These are phyloP conservation scores for Alternaria angustiovoidea DNA, from an alignment of 2,329 filamentous ascomycete species.

Conservation along the genomic window DNA sequence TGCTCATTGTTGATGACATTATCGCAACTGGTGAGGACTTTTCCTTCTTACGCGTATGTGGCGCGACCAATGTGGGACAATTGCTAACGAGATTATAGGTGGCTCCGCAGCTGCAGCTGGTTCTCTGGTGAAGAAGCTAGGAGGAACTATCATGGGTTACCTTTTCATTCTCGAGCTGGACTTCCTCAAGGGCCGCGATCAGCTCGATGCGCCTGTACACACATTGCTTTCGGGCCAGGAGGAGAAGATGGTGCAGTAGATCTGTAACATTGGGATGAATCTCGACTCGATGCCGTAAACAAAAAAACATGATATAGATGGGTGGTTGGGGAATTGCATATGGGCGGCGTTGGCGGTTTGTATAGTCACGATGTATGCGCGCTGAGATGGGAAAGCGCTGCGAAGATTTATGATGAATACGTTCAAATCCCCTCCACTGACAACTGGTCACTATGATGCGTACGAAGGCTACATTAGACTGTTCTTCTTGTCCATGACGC, in stretches of 20 bases:
- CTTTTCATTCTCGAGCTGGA: slow-evolving; percentile 96
- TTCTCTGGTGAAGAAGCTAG: slow-evolving; percentile 83
- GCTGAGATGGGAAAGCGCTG: not conserved
- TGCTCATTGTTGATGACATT: slow-evolving; percentile 95
- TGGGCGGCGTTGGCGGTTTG: slow-evolving; percentile 29
- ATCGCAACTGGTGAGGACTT: slow-evolving; percentile 86
- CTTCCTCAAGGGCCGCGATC: slow-evolving; percentile 89
- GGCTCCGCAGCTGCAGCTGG: slow-evolving; percentile 90
- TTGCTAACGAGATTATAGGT: slow-evolving; percentile 62
- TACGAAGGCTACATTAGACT: not conserved
- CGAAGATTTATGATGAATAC: slow-evolving; percentile 1
- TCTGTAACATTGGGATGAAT: not conserved
- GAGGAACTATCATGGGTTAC: slow-evolving; percentile 85
- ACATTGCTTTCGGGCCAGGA: slow-evolving; percentile 78
- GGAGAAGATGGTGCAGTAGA: slow-evolving; percentile 36
- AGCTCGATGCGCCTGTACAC: slow-evolving; percentile 83
- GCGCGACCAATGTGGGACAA: not conserved
- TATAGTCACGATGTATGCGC: slow-evolving; percentile 7
- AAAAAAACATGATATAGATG: slow-evolving; percentile 20
- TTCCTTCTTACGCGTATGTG: slow-evolving; percentile 49
- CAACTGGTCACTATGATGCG: not conserved
- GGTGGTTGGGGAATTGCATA: slow-evolving; percentile 23
- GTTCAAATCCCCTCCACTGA: not conserved
- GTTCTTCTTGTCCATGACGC: too few relatives aligned
- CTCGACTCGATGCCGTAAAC: slow-evolving; percentile 3